Percentiles rank a stretch among this genome's conserved stretches.
phyloP scores from a whole-genome alignment of 768 basidiomycete genomes.

The Panaeolus papilionaceus region DNA sequence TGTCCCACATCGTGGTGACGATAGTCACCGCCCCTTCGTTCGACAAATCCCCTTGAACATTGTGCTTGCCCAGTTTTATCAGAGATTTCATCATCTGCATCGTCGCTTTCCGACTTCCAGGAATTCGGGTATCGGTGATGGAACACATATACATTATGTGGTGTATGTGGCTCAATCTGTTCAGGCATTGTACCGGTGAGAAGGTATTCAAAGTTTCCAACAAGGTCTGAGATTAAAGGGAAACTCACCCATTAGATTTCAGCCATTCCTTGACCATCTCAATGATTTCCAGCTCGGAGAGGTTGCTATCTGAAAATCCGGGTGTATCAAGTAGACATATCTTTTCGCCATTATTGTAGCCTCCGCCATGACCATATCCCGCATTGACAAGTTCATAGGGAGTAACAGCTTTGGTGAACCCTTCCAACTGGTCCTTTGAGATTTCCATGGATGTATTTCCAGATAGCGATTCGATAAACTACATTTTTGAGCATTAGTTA shows the following conservation, averaged over 20 bases:
- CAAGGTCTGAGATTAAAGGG: neutral
- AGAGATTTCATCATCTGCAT: neutral
- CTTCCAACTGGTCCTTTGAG: neutral
- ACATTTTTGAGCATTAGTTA: neutral
- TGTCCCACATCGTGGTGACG: constrained; percentile 4
- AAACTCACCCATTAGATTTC: neutral
- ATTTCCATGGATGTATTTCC: neutral
- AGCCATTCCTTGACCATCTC: neutral
- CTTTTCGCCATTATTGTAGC: neutral
- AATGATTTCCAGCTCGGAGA: neutral
- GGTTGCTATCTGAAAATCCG: neutral
- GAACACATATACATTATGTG: neutral
- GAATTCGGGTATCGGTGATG: neutral
- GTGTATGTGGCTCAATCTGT: neutral
- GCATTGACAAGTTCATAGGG: neutral
- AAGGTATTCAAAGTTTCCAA: neutral
- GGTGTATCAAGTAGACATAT: neutral
- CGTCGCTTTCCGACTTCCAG: neutral
- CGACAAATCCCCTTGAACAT: neutral
- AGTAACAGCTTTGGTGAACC: neutral
- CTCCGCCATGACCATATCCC: neutral
- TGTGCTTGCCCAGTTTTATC: neutral
- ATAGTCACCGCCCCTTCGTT: neutral
- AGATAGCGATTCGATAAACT: neutral
- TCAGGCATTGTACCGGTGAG: no score